Base-by-base conservation (phyloP, 1,284 basidiomycete species). In the Rhodotorula sp. region DNA sequence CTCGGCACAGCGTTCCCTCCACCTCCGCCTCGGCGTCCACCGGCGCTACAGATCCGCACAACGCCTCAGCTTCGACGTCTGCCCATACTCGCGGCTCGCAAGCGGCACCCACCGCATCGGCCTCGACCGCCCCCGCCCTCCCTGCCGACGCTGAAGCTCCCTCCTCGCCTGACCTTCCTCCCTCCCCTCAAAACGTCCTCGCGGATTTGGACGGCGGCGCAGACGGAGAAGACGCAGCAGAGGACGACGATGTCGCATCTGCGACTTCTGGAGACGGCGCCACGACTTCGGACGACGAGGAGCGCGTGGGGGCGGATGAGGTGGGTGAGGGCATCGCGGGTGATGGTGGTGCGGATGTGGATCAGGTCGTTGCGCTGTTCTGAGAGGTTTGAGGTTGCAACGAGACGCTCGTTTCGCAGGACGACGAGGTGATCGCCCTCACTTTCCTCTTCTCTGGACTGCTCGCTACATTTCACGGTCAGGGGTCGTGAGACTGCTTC, bases 321-420 rank as follows among this genome's bases (percentile, higher is more conserved):
- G 59, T 13, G 7, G 53, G 11, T 6, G 65, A 51, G 0, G 65
- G 47, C 8, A 7, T 44, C 15, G 40, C 40, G 15, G 40, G 40
- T 44, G 40, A 44, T 18, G 40, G 5, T 44, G 40, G 40, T 10
- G 40, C 40, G 6, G 55, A 57, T 28, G 48, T 62, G 4, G 65
- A 67, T n/a, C 50, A 63, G 56, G 54, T 67, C 18, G 65, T 58
- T 7, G 65, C 50, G 40, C 31, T 67, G 24, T 67, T 67, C 24
- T 67, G 63, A 64, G 24, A 8, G 20, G 7, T 15, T 11, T 44
- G 10, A 13, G 15, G 11, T 44, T 13, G 40, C 40, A 44, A 44
- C 15, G 40, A 13, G 34, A 44, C 40, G 40, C 40, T 44, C 16
- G 40, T 44, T 44, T 44, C 40, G 40, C 40, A 13, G 15, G 40